Base-by-base conservation (phyloP, 306 rosid genomes). In the Cicer judaicum region DNA sequence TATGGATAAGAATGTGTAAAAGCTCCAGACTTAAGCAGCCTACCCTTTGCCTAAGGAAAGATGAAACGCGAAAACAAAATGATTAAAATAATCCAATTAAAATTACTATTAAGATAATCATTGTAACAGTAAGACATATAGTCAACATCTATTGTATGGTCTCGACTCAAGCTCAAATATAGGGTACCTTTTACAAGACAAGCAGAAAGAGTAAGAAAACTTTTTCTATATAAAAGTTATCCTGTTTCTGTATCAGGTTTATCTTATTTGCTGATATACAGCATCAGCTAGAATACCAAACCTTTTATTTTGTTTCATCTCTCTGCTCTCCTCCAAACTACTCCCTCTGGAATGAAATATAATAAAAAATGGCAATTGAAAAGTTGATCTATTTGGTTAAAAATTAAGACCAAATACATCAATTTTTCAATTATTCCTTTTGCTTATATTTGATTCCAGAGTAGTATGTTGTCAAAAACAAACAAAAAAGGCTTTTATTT, bases 1-100 rank as follows among this genome's bases (percentile, higher is more conserved):
- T 82, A 92, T 18, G 99, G 99, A 75, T 94, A 94, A 54, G 99
- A 88, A 87, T 94, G 99, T 12, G 91, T 88, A 56, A 83, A 75
- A 50, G 89, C 86, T 69, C 97, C 99, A 52, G 79, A 74, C 72
- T 90, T 94, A 43, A 94, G 79, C 68, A 92, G 89, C 85, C 97
- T 90, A 74, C 99, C 95, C 76, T 85, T 92, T 79, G 80, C 90
- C 98, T 94, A 79, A 81, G 72, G 19, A 88, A 84, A 76, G 62
- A 80, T 12, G 48, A 72, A 81, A 56, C 16, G 38, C 18, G 7
- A 49, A 72, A 70, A 66, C 5, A 54, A 75, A 73, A 42, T 55
- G 38, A 82, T 49, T n/a, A 16, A 16, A 69, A 2, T 7, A 46
- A 43, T 49, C 54, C 77, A 62, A 67, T 12, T 54, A 29, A 77